A percentile compares a stretch with the other conserved stretches of the same genome.
phyloP scores from a whole-genome alignment of 2,329 filamentous ascomycete species.

The Ceratocystis diversiconidia region DNA sequence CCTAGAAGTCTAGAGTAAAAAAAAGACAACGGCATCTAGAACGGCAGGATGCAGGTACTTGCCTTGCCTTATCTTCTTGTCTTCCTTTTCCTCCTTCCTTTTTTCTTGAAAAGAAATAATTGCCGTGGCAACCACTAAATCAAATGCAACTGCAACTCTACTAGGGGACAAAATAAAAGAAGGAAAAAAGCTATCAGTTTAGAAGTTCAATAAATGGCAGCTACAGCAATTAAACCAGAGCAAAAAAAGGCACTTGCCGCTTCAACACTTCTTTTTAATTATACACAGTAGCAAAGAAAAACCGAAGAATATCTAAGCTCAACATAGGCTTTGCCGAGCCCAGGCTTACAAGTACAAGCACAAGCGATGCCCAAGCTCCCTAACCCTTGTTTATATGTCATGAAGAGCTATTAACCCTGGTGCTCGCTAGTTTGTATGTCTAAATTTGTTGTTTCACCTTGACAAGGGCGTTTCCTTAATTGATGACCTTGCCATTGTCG shows the following conservation, averaged over 20 bases:
- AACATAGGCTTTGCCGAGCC: neutral
- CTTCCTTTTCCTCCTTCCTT: neutral
- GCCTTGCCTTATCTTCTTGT: neutral
- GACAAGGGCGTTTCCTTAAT: neutral
- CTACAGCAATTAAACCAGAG: neutral
- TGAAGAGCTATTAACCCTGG: neutral
- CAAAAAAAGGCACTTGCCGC: neutral
- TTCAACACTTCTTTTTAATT: no score
- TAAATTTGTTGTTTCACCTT: constrained; percentile 1
- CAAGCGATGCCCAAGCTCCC: neutral
- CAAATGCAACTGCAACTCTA: neutral
- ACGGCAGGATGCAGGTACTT: constrained; percentile 2
- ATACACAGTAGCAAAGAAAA: neutral
- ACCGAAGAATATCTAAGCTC: neutral
- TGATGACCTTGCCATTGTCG: neutral
- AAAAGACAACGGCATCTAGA: neutral
- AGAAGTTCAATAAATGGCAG: neutral
- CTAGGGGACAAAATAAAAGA: neutral
- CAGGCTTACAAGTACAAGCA: neutral
- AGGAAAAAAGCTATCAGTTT: neutral
- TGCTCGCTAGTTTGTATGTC: neutral
- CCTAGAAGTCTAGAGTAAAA: neutral
- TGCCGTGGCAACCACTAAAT: neutral
- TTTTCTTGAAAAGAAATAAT: neutral
- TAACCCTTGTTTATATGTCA: neutral